Percentiles rank a stretch among this genome's conserved stretches.
Evolutionary conservation across 805 yeast genomes (phyloP).

Genomic region (Suhomyces emberorum): DNA sequence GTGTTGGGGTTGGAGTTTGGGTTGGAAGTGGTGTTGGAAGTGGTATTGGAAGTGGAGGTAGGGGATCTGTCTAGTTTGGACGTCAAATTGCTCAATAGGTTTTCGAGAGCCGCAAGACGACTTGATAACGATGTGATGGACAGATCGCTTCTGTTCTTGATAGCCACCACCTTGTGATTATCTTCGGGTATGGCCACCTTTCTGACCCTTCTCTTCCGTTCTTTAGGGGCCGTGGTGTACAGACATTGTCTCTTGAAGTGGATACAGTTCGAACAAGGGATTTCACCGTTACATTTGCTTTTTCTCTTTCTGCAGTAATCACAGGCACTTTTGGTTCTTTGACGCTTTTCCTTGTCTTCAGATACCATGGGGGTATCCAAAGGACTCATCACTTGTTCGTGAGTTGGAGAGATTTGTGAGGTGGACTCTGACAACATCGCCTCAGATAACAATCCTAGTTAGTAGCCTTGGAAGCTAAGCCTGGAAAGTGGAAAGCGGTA

Average conservation of each 20-base stretch:
- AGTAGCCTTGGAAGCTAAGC: too few relatives aligned
- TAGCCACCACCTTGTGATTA: not conserved
- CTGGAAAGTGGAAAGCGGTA: too few relatives aligned
- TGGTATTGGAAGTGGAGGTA: not conserved
- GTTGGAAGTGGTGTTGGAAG: not conserved
- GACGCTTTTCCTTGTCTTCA: constrained; percentile 1
- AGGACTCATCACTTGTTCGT: too few relatives aligned
- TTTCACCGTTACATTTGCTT: constrained; percentile 36
- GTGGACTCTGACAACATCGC: too few relatives aligned
- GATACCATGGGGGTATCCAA: too few relatives aligned
- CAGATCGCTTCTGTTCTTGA: not conserved
- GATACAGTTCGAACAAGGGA: constrained; percentile 23
- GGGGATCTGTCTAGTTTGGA: constrained; percentile 9
- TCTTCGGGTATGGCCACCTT: not conserved
- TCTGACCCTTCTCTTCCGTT: constrained; percentile 10
- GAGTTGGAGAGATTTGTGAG: too few relatives aligned
- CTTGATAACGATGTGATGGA: constrained; percentile 11
- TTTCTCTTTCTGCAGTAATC: constrained; percentile 45
- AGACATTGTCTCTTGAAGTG: constrained; percentile 16
- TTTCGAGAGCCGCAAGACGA: constrained; percentile 15
- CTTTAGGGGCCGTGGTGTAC: constrained; percentile 17
- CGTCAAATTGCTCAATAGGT: constrained; percentile 15
- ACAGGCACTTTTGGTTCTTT: constrained; percentile 43
- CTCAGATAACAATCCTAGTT: too few relatives aligned
- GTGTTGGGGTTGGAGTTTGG: too few relatives aligned